Base-by-base conservation (phyloP, 1,284 basidiomycete genomes). In the Exobasidium rhododendri region DNA sequence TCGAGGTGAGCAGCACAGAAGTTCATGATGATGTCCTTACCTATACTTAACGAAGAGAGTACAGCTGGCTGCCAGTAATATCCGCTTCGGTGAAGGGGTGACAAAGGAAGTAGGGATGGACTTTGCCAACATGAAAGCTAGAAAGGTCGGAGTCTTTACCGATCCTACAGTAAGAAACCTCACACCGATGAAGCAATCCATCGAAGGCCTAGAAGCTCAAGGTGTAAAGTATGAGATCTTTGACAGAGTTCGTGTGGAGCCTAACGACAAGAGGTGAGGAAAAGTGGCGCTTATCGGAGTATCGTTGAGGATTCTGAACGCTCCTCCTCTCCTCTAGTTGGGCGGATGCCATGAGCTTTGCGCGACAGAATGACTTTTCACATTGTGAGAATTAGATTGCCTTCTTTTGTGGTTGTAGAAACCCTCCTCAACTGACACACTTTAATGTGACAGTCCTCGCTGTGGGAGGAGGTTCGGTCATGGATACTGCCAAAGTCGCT, bases 401-500 rank as follows among this genome's bases (percentile, higher is more conserved):
- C 43, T n/a, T n/a, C n/a, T n/a, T n/a, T n/a, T n/a, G n/a, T n/a
- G n/a, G n/a, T n/a, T n/a, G n/a, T n/a, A n/a, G n/a, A n/a, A n/a
- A n/a, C n/a, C n/a, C n/a, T n/a, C n/a, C n/a, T n/a, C n/a, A n/a
- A n/a, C n/a, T n/a, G n/a, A n/a, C n/a, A n/a, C n/a, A n/a, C n/a
- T n/a, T n/a, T n/a, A n/a, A n/a, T n/a, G 10, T 40, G 10, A 10
- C 35, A 40, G 35, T 71, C 60, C 57, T 75, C 28, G 57, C 68
- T 44, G 91, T 97, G 28, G 93, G 94, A 68, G 94, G 94, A 46
- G 94, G 94, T 66, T 92, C 90, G 68, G 91, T 94, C 30, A 97
- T 97, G 80, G 94, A 97, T 78, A 96, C 93, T 0, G 89, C 91
- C 47, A 94, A 96, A 80, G 87, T 67, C 2, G 92, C 94, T 32